Evolutionary conservation across 2,329 filamentous ascomycete species (phyloP).

Genomic region (Aspergillus sp.): DNA sequence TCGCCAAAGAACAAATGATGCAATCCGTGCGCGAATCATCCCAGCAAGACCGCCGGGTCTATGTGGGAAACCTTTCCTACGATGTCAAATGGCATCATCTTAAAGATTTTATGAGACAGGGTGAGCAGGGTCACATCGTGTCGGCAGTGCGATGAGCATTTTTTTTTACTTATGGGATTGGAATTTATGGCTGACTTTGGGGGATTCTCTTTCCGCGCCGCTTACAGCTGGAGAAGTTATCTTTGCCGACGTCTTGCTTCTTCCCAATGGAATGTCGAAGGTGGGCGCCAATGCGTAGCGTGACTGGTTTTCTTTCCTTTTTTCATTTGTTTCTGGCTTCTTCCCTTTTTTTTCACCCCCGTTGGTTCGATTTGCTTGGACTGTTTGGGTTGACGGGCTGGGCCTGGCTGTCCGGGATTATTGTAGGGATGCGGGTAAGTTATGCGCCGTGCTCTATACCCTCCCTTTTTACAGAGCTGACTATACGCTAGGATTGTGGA

Average conservation of each 20-base stretch:
- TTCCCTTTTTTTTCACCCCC: slow-evolving; percentile 61
- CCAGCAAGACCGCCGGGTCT: slow-evolving; percentile 98
- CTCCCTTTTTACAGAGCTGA: background rate
- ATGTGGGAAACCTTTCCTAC: slow-evolving; percentile 97
- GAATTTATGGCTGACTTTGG: slow-evolving; percentile 32
- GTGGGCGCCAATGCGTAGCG: slow-evolving; percentile 93
- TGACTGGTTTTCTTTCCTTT: slow-evolving; percentile 71
- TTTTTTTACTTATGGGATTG: slow-evolving; percentile 16
- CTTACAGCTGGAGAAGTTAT: slow-evolving; percentile 91
- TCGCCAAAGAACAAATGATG: slow-evolving; percentile 94
- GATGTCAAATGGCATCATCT: slow-evolving; percentile 99
- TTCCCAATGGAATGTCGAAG: slow-evolving; percentile 99
- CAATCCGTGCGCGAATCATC: slow-evolving; percentile 88
- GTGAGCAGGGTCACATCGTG: slow-evolving; percentile 57
- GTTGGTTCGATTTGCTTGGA: slow-evolving; percentile 68
- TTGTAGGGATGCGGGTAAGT: slow-evolving; percentile 99
- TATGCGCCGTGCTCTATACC: slow-evolving; percentile 5
- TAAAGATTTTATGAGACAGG: slow-evolving; percentile 99
- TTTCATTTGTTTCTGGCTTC: slow-evolving; percentile 60
- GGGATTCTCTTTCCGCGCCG: slow-evolving; percentile 34
- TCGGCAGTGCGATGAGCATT: slow-evolving; percentile 21
- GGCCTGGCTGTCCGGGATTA: slow-evolving; percentile 77
- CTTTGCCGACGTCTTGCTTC: slow-evolving; percentile 98
- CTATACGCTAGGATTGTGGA: slow-evolving; percentile 82
- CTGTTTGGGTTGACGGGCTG: slow-evolving; percentile 98